A percentile compares a stretch with the other conserved stretches of the same genome.
Evolutionary conservation across 441 rosid genomes (phyloP).

Genomic region (Gossypium lobatum): DNA sequence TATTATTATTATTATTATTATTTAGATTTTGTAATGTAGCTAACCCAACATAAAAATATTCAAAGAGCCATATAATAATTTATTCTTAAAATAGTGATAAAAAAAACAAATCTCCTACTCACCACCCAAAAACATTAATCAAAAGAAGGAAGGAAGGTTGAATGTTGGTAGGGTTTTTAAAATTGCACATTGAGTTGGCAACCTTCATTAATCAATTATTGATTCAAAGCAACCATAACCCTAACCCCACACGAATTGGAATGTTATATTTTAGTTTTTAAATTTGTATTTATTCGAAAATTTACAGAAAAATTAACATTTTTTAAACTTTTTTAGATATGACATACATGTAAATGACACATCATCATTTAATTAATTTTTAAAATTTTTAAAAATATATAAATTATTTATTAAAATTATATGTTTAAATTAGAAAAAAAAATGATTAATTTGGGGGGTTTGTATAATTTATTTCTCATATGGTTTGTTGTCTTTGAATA

Average conservation of each 20-base stretch:
- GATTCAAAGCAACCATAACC: neutral
- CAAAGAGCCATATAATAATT: neutral
- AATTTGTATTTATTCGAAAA: too few species aligned
- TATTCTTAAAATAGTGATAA: neutral
- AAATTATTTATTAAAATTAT: too few species aligned
- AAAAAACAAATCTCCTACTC: neutral
- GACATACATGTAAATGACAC: too few species aligned
- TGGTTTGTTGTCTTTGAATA: neutral
- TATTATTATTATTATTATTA: too few species aligned
- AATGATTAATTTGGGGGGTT: neutral
- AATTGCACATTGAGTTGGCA: conserved; percentile 24
- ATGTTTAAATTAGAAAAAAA: too few species aligned
- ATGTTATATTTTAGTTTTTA: neutral
- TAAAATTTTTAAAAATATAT: too few species aligned
- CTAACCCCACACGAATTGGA: neutral
- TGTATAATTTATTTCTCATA: neutral
- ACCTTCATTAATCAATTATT: conserved; percentile 17
- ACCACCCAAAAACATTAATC: neutral
- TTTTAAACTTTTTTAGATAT: too few species aligned
- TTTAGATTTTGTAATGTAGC: too few species aligned
- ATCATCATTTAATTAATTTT: too few species aligned
- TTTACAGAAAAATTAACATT: too few species aligned
- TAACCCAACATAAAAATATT: too few species aligned
- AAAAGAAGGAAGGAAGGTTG: conserved; percentile 16
- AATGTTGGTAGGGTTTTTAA: conserved; percentile 9